phyloP scores from a whole-genome alignment of 441 rosid genomes.

The Dalechampia spathulata region DNA sequence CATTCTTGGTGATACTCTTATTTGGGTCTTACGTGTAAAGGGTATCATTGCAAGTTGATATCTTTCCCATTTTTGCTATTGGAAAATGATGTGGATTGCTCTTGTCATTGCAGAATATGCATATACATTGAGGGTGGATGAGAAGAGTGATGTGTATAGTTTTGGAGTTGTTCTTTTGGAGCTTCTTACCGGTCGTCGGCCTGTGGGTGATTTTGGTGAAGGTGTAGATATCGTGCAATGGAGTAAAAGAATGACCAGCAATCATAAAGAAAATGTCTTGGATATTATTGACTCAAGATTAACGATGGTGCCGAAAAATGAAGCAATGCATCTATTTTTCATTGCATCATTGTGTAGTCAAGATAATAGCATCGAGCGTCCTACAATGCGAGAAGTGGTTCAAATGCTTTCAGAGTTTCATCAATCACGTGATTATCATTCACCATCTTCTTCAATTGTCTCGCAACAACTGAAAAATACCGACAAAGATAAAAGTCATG shows the following conservation, averaged over 20 bases:
- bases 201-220: slow-evolving; percentile 90
- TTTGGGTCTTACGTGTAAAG: slow-evolving; percentile 29
- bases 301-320: slow-evolving; percentile 58
- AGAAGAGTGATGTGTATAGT: slow-evolving; percentile 96
- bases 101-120: slow-evolving; percentile 62
- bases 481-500: slow-evolving; percentile 17
- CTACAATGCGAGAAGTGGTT: slow-evolving; percentile 88
- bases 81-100: neutral
- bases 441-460: slow-evolving; percentile 27
- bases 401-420: slow-evolving; percentile 74
- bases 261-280: slow-evolving; percentile 60
- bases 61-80: neutral
- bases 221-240: slow-evolving; percentile 97
- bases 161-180: slow-evolving; percentile 89
- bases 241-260: slow-evolving; percentile 64
- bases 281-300: slow-evolving; percentile 67
- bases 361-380: slow-evolving; percentile 90
- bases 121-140: slow-evolving; percentile 88
- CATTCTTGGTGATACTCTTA: neutral
- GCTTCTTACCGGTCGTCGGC: slow-evolving; percentile 70
- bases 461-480: slow-evolving; percentile 3
- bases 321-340: slow-evolving; percentile 79
- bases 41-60: slow-evolving; percentile 6
- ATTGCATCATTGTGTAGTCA: slow-evolving; percentile 83
- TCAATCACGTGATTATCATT: slow-evolving; percentile 25